Base-by-base conservation (phyloP, 73 alveolate species). In the Tetrahymena malaccensis region DNA sequence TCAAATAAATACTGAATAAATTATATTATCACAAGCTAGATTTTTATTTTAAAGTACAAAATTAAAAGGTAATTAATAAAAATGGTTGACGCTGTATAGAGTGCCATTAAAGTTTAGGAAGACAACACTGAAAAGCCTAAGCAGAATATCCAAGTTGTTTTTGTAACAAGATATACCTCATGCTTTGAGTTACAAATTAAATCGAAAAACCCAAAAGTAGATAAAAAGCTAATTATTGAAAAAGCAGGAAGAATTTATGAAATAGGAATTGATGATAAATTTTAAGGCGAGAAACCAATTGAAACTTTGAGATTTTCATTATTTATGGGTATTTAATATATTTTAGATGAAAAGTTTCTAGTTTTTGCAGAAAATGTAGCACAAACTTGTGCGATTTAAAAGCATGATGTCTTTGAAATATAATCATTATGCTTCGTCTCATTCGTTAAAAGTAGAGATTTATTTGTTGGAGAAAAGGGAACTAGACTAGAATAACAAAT, bases 241-340 rank as follows among this genome's bases (percentile, higher is more conserved):
- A 70, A 70, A n/a, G 89, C 89, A 70, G 89, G 89, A 70, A 70
- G 89, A 25, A 70, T 70, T 27, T 70, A 70, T 70, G 89, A 70
- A 70, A 70, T 70, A n/a, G 89, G 89, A 6, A 70, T 70, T 22
- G 89, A 70, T 70, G 89, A 70, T 27, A 70, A 70, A 12, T n/a
- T 70, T 70, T 70, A 70, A n/a, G 89, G 89, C 37, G 89, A 70
- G 17, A 70, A 70, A 27, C 89, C 89, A 70, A 70, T 70, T 8
- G 89, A 70, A 70, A 70, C 89, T 0, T 70, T 27, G 12, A 70
- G 89, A 25, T 95, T 89, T 56, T 95, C 97, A 10, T 93, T 94
- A 10, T 95, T 95, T 17, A 55, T 95, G 38, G 97, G 97, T 16
- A 95, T 94, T 43, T 85, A 85, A n/a, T 95, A 95, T 38, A 95